Evolutionary conservation across 2,329 filamentous ascomycete species (phyloP).

Genomic region (Aspergillus transmontanensis): DNA sequence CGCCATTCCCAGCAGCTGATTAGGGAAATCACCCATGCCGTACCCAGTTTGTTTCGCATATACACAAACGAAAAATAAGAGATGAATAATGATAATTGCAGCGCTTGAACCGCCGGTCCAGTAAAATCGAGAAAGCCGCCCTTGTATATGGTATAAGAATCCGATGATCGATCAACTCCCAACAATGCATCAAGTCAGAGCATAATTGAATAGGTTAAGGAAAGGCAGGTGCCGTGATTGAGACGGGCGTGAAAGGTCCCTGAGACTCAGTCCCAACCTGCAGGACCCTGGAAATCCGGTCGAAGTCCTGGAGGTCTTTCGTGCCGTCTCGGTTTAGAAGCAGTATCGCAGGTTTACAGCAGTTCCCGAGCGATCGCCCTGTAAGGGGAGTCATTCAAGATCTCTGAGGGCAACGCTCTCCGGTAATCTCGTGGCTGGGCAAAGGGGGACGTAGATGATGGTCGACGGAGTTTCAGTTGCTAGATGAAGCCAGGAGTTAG

Average conservation of each 20-base stretch:
- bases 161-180: slow-evolving; percentile 31
- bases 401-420: slow-evolving; percentile 36
- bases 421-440: slow-evolving; percentile 43
- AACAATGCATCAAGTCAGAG: slow-evolving; percentile 32
- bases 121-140: slow-evolving; percentile 25
- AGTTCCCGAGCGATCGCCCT: slow-evolving; percentile 23
- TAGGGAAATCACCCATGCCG: slow-evolving; percentile 8
- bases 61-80: background rate
- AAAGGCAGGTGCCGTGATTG: slow-evolving; percentile 11
- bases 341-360: slow-evolving; percentile 15
- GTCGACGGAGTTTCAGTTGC: slow-evolving; percentile 42
- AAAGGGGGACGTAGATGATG: slow-evolving; percentile 42
- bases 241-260: slow-evolving; percentile 10
- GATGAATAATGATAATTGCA: slow-evolving; percentile 10
- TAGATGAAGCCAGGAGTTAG: slow-evolving; percentile 17
- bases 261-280: slow-evolving; percentile 20
- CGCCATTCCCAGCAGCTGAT: slow-evolving; percentile 11
- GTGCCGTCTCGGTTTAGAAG: background rate
- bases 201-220: slow-evolving; percentile 14
- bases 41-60: slow-evolving; percentile 4
- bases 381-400: slow-evolving; percentile 31
- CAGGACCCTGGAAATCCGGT: slow-evolving; percentile 18
- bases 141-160: slow-evolving; percentile 24
- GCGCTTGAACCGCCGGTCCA: slow-evolving; percentile 15
- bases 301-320: slow-evolving; percentile 10